These are phyloP conservation scores for Kuraishia piskuri DNA, from an alignment of 805 yeast genomes.

Conservation along the genomic window DNA sequence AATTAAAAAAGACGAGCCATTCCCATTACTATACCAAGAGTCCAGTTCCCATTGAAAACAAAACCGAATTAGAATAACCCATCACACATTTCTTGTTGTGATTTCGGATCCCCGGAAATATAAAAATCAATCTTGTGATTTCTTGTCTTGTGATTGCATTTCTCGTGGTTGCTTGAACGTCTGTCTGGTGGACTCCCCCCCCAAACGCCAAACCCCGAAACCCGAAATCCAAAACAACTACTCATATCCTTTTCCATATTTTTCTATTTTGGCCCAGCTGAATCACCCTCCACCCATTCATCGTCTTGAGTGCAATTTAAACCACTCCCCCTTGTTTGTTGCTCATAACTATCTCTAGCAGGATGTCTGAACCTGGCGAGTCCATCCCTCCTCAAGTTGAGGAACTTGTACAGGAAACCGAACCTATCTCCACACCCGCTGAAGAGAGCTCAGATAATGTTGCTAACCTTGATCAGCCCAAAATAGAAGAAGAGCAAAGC, in stretches of 20 bases:
- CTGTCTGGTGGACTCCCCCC: not conserved
- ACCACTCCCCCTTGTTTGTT: not conserved
- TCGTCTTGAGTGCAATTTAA: not conserved
- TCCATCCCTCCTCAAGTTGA: not conserved
- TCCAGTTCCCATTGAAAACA: not conserved
- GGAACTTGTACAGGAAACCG: not conserved
- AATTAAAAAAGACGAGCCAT: too few species aligned
- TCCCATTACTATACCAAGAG: not conserved
- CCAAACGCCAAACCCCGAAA: not conserved
- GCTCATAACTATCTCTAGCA: not conserved
- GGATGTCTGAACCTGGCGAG: not conserved
- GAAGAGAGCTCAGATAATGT: not conserved
- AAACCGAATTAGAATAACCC: not conserved
- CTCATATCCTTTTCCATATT: too few species aligned
- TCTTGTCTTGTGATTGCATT: not conserved
- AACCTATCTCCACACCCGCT: not conserved
- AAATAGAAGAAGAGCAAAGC: too few species aligned
- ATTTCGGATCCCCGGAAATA: not conserved
- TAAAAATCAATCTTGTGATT: not conserved
- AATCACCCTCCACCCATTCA: not conserved
- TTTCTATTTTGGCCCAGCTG: not conserved
- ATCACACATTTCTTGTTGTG: not conserved
- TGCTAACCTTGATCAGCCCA: not conserved
- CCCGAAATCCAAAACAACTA: too few species aligned
- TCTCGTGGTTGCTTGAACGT: not conserved